Base-by-base conservation (phyloP, 2,329 filamentous ascomycete genomes). In the Aureobasidium sp. region DNA sequence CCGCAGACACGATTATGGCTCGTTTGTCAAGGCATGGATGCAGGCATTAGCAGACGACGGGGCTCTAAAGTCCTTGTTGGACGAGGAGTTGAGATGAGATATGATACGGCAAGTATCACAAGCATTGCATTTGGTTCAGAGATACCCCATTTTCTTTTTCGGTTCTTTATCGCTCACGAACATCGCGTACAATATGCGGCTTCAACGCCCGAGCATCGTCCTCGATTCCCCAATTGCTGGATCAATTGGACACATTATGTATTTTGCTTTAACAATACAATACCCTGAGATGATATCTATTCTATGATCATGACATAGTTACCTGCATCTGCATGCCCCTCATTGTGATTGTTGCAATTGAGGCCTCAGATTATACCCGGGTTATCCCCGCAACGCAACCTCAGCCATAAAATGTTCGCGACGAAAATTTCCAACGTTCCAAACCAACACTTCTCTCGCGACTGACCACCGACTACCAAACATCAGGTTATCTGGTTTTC, bases 11-110 rank as follows among this genome's bases (percentile, higher is more conserved):
- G 89, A 95, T 69, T 89, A 89, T 69, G 86, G 83, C 0, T 83
- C 85, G 1, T 81, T 84, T 0, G 79, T 92, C 21, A 84, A 89
- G 67, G 77, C 74, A 47, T 91, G 89, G 85, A 74, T 91, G 54
- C 80, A 53, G 10, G 63, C 82, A 64, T 78, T 95, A 62, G 87
- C 87, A 1, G 83, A 86, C 63, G 86, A 87, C 67, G 85, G 83
- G 1, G 74, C 83, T 2, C 72, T 94, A 61, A 70, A 70, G 53
- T 61, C 64, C n/a, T 50, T 72, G 47, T 21, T 70, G n/a, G 66
- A 67, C 9, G 57, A 50, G 13, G 54, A 48, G 5, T 7, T 29
- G 21, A 1, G 21, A 21, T 21, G 21, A 21, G n/a, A 21, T 21
- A 30, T 25, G 16, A 30, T 44, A 34, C 30, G 41, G 39, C 41